Evolutionary conservation across 78 protist genomes (phyloP).

Genomic region (slime mould (Dictyostelium discoideum)): DNA sequence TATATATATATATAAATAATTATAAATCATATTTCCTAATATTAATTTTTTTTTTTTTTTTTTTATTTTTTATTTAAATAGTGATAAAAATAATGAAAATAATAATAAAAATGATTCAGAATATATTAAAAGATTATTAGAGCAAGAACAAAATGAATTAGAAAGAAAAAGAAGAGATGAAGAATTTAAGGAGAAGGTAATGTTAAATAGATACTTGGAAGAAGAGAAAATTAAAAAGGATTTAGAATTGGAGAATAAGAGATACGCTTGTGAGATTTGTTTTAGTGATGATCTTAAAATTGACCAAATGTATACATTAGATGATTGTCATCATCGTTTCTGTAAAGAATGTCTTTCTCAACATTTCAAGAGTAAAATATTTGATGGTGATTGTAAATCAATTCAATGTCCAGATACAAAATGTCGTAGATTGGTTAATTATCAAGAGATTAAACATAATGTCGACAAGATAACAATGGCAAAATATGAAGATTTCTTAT

Average conservation of each 20-base stretch:
- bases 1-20: neutral
- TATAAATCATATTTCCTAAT: neutral
- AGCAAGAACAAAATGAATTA: neutral
- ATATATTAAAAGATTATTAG: neutral
- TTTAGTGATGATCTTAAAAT: slow-evolving; percentile 4
- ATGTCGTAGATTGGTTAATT: slow-evolving; percentile 8
- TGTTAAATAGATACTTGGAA: neutral
- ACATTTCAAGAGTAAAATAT: neutral
- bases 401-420: slow-evolving; percentile 19
- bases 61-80: neutral
- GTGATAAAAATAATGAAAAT: neutral
- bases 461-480: neutral
- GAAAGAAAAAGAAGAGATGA: slow-evolving; percentile 19
- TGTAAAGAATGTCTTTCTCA: slow-evolving; percentile 13
- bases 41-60: no score
- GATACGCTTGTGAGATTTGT: slow-evolving; percentile 32
- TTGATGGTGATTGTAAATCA: slow-evolving; percentile 6
- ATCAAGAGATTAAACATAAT: slow-evolving; percentile 44
- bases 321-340: slow-evolving; percentile 61
- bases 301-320: slow-evolving; percentile 48
- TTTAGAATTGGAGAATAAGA: slow-evolving; percentile 20
- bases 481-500: slow-evolving; percentile 33
- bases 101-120: neutral
- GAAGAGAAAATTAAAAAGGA: slow-evolving; percentile 22
- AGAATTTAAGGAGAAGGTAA: slow-evolving; percentile 12